phyloP scores from a whole-genome alignment of 768 basidiomycete species.

The Cubamyces sp. region DNA sequence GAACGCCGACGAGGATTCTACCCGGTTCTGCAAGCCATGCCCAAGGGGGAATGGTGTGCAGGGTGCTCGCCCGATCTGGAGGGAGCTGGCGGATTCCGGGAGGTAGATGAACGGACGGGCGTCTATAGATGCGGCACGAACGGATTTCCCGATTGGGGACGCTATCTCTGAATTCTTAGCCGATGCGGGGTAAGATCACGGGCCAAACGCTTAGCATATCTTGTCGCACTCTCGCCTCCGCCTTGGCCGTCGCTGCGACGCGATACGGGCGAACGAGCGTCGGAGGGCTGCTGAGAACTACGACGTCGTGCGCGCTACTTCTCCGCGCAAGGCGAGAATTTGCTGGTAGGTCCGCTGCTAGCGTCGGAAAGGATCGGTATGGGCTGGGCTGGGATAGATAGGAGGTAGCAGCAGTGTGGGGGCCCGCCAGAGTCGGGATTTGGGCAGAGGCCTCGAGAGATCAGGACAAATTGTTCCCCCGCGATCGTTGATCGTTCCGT shows the following conservation, averaged over 20 bases:
- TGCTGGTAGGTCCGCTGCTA: background rate
- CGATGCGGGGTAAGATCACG: slow-evolving; percentile 15
- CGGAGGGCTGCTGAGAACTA: too few species aligned
- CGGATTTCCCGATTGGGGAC: background rate
- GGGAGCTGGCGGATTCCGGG: background rate
- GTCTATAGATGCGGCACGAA: background rate
- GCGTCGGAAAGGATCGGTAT: background rate
- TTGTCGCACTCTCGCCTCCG: background rate
- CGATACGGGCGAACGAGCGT: background rate
- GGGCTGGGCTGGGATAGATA: background rate
- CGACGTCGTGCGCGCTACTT: background rate
- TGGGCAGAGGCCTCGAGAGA: slow-evolving; percentile 8
- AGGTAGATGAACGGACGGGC: background rate
- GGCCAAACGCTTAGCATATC: slow-evolving; percentile 15
- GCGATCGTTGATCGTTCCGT: slow-evolving; percentile 10
- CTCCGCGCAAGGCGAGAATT: background rate
- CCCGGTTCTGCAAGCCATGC: background rate
- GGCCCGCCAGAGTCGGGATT: slow-evolving; percentile 12
- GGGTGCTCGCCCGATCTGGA: background rate
- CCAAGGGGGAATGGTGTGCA: background rate
- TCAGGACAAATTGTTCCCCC: slow-evolving; percentile 9
- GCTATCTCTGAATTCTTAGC: background rate
- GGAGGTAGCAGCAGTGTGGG: background rate
- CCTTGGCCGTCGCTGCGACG: background rate
- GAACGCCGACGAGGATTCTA: background rate